Conservation (phyloP, 164 flowering plant genomes). For the Pachysandra terminalis region DNA sequence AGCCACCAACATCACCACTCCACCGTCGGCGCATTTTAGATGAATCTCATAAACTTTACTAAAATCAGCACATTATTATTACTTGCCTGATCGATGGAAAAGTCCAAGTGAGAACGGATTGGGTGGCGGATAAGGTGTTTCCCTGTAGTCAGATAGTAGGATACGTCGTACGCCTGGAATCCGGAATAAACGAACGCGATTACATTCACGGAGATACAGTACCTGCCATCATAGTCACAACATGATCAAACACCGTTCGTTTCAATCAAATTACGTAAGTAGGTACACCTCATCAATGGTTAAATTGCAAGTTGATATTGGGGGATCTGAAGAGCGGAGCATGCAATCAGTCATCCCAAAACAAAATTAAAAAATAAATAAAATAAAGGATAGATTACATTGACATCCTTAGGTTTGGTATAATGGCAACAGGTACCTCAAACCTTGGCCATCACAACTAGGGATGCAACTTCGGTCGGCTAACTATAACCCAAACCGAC, state of each 20-base stretch:
- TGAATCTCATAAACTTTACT: not conserved
- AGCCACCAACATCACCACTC: too few relatives aligned
- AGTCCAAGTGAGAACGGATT: conserved; percentile 51
- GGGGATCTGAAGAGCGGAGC: too few relatives aligned
- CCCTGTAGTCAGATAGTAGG: conserved; percentile 39
- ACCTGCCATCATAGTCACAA: conserved; percentile 44
- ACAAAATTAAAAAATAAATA: too few relatives aligned
- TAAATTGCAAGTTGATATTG: too few relatives aligned
- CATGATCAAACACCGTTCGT: not conserved
- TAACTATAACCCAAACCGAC: too few relatives aligned
- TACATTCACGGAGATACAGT: conserved; percentile 59
- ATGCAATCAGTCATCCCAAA: too few relatives aligned
- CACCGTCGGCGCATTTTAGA: not conserved
- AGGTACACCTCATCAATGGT: too few relatives aligned
- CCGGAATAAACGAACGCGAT: conserved; percentile 77
- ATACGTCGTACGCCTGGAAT: conserved; percentile 64
- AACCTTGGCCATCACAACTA: too few relatives aligned
- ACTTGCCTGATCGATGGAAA: conserved; percentile 89
- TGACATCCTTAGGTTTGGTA: too few relatives aligned
- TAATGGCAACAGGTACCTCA: too few relatives aligned
- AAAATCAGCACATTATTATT: not conserved
- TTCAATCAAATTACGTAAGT: not conserved
- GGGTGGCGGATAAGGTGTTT: conserved; percentile 48
- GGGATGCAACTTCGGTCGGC: too few relatives aligned
- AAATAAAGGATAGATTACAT: too few relatives aligned